Percentiles rank a stretch among this genome's conserved stretches.
Evolutionary conservation across 1,284 basidiomycete genomes (phyloP).

Genomic region (Ceratobasidium sp.): DNA sequence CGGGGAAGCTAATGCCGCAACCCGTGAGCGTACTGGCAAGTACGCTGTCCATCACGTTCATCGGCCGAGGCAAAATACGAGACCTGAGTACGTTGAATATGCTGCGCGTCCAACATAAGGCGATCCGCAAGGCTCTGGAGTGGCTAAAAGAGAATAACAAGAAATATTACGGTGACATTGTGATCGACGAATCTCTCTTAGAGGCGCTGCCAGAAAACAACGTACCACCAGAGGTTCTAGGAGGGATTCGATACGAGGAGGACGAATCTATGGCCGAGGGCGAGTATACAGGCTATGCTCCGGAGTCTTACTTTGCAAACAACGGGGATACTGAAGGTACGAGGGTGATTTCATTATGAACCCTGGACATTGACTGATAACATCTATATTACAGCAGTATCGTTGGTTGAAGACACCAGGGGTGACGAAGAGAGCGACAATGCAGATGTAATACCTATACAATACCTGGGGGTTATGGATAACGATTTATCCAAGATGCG

Average conservation of each 20-base stretch:
- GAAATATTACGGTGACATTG: conserved; percentile 15
- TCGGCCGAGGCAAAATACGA: conserved; percentile 51
- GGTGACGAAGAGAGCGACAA: too few species aligned
- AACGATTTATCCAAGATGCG: conserved; percentile 16
- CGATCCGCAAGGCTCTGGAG: conserved; percentile 47
- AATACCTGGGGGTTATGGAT: conserved; percentile 5
- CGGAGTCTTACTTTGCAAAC: neutral
- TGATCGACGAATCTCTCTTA: neutral
- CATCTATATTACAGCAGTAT: too few species aligned
- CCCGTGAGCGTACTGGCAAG: conserved; percentile 50
- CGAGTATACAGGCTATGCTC: conserved; percentile 16
- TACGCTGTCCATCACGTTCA: conserved; percentile 53
- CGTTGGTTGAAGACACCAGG: too few species aligned
- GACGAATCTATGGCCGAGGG: conserved; percentile 2
- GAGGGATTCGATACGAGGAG: neutral
- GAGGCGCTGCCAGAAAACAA: conserved; percentile 35
- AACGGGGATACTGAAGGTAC: neutral
- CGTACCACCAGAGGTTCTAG: conserved; percentile 32
- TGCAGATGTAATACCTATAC: conserved; percentile 7
- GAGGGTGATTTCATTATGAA: neutral
- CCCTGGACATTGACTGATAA: too few species aligned
- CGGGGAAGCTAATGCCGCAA: conserved; percentile 53
- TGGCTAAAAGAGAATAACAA: conserved; percentile 41
- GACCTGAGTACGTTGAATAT: conserved; percentile 48
- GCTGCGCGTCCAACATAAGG: conserved; percentile 49